Evolutionary conservation across 176 grass and related monocot genomes (phyloP).

Genomic region (Puccinellia tenuiflora): DNA sequence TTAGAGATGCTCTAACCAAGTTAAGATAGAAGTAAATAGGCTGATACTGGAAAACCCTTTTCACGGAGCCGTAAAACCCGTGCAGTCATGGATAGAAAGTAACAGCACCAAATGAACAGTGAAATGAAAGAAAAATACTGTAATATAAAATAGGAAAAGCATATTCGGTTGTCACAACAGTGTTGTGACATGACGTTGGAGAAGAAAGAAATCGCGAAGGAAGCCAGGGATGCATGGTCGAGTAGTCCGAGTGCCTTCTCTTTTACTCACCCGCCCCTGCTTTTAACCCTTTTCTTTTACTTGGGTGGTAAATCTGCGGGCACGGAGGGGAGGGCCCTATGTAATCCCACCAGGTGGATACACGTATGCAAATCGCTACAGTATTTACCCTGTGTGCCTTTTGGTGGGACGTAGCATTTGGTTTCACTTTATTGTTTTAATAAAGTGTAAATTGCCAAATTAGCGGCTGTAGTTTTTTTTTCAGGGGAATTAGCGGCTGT

Average conservation of each 20-base stretch:
- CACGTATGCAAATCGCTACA: not conserved
- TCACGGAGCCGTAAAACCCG: too few species aligned
- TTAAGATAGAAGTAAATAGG: too few species aligned
- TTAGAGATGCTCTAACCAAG: too few species aligned
- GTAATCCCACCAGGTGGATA: not conserved
- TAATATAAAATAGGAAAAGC: not conserved
- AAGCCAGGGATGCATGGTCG: not conserved
- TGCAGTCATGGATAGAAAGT: not conserved
- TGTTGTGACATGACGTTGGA: not conserved
- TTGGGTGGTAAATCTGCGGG: not conserved
- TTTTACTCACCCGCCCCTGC: not conserved
- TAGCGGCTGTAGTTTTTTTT: too few species aligned
- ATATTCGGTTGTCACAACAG: too few species aligned
- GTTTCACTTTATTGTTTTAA: not conserved
- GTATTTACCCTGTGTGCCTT: not conserved
- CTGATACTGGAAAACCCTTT: too few species aligned
- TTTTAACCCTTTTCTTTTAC: constrained; percentile 11
- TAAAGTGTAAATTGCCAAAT: not conserved
- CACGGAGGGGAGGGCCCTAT: not conserved
- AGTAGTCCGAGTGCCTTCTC: not conserved
- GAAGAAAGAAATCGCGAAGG: not conserved
- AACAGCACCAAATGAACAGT: not conserved
- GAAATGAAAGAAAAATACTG: not conserved
- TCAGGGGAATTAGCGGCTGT: too few species aligned
- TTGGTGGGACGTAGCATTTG: not conserved